These are phyloP conservation scores for Ceratorhiza oryzae-sativae DNA, from an alignment of 1,284 basidiomycete species.

Conservation along the genomic window DNA sequence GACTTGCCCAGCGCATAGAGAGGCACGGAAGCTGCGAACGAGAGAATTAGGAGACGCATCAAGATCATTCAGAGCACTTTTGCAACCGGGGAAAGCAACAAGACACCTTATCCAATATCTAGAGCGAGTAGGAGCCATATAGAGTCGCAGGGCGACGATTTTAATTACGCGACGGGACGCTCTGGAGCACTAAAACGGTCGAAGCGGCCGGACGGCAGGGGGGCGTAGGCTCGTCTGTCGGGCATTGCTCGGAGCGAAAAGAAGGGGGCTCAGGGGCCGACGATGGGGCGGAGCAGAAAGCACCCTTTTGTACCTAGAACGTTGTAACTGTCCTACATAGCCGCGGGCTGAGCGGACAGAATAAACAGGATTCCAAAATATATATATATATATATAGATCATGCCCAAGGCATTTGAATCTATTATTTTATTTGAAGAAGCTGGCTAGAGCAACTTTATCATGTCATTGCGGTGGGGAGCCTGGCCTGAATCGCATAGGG, in stretches of 20 bases:
- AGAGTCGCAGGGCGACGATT: no score
- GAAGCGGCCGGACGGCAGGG: constrained; percentile 2
- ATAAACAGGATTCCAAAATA: constrained; percentile 1
- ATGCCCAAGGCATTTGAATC: no score
- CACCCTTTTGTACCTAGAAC: background rate
- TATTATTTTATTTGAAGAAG: no score
- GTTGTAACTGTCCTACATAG: background rate
- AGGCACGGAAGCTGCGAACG: background rate
- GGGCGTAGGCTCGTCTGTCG: constrained; percentile 17
- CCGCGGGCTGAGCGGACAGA: background rate
- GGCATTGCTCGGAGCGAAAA: background rate
- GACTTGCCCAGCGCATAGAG: background rate
- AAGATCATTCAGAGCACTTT: background rate
- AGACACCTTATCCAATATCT: background rate
- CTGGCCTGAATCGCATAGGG: no score
- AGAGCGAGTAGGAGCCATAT: background rate
- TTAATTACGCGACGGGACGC: no score
- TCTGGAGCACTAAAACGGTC: background rate
- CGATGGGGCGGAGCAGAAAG: background rate
- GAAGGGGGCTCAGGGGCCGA: background rate
- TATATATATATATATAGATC: no score
- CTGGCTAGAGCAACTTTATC: no score
- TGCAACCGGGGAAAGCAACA: constrained; percentile 1
- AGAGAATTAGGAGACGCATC: constrained; percentile 1
- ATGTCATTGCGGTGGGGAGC: no score